Base-by-base conservation (phyloP, 768 basidiomycete genomes). In the Mycena galopus region DNA sequence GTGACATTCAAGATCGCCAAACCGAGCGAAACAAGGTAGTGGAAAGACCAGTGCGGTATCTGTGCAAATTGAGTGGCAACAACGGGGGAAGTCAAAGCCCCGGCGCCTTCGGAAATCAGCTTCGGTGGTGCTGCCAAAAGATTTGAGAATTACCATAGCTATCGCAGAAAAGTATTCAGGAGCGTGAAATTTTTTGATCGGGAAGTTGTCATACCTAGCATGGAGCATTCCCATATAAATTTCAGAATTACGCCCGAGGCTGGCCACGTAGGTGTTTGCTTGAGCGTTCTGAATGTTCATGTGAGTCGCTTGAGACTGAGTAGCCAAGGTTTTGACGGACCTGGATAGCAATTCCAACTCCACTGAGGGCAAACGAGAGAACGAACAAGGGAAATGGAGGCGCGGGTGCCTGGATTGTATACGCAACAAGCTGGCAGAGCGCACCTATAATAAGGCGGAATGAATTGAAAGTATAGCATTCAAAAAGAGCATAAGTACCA, bases 11-110 rank as follows among this genome's bases (percentile, higher is more conserved):
- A 51, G 37, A 87, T 51, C 0, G 90, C 87, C n/a, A 94, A 53
- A 1, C 86, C 88, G 1, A 91, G 77, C 0, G 89, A 91, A 12
- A 81, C 80, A 42, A 93, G 83, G 76, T 90, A 93, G 76, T 92
- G 89, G 73, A 89, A 89, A 4, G 88, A 89, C 92, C 92, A 93
- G 51, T 82, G 82, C 0, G 70, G 76, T 35, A 84, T 69, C 37
- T 84, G 82, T 2, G 89, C 84, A 72, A 94, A 94, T 61, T 91
- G 88, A 0, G 93, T 94, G 0, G 93, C 85, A 0, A 90, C 84
- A 25, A 93, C 83, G 0, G 93, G 93, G 0, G 92, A 82, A 12
- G 82, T 76, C 17, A 91, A 77, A 10, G 90, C 89, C 0, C 90
- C 90, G n/a, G 80, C 69, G 50, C 84, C 78, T 79, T 23, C 10